These are phyloP conservation scores for Aspergillus hancockii DNA, from an alignment of 495 filamentous ascomycete species.

Conservation along the genomic window DNA sequence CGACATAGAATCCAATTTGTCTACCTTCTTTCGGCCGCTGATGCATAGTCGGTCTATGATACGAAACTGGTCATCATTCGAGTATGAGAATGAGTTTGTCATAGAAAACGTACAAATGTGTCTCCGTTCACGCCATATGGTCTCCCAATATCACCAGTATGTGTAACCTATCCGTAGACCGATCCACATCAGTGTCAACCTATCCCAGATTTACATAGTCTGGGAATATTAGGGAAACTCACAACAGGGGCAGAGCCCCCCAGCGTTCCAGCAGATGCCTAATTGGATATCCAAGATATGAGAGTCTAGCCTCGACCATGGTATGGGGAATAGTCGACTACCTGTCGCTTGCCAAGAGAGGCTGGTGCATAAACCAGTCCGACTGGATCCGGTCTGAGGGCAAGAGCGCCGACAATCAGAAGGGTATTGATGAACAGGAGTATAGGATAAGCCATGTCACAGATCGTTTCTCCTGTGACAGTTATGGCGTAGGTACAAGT, in stretches of 20 bases:
- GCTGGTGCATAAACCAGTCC: slow-evolving; percentile 13
- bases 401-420: background rate
- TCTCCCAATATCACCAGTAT: slow-evolving; percentile 35
- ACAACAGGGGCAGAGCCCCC: slow-evolving; percentile 15
- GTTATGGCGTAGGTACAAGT: background rate
- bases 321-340: background rate
- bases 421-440: background rate
- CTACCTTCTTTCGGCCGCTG: slow-evolving; percentile 33
- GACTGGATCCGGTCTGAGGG: slow-evolving; percentile 7
- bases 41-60: slow-evolving; percentile 38
- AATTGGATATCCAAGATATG: background rate
- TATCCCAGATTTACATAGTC: background rate
- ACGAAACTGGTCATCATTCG: slow-evolving; percentile 1
- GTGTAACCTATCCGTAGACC: slow-evolving; percentile 23
- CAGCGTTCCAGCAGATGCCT: slow-evolving; percentile 7
- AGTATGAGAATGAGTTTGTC: background rate
- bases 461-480: background rate
- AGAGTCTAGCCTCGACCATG: background rate
- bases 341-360: slow-evolving; percentile 13
- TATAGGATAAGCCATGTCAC: background rate
- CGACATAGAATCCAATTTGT: background rate
- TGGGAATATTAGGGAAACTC: background rate
- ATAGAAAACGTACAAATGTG: slow-evolving; percentile 44
- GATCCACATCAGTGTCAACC: slow-evolving; percentile 4
- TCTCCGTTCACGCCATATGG: slow-evolving; percentile 48